Evolutionary conservation across 2,329 filamentous ascomycete genomes (phyloP), one percentile per base, ranked within the genome.

Genomic region (Sporothrix phasma): DNA sequence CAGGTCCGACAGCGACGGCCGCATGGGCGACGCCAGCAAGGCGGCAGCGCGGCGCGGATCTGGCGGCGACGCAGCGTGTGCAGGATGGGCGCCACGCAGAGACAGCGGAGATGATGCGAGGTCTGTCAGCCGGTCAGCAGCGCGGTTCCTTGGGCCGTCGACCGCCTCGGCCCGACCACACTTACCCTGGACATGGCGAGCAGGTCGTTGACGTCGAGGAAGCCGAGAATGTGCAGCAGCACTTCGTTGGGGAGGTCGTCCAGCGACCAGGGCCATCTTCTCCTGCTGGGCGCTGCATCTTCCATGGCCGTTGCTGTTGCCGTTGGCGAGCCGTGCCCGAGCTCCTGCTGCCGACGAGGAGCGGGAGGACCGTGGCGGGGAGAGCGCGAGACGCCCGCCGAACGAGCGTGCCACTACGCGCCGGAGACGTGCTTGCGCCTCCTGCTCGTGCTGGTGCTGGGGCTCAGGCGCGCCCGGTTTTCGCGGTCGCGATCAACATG

Each of bases 21-120:
- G 81, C 31, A 77, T 79, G 4, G 84, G 80, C 5, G 81, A 81
- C 7, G 77, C 76, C 11, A 90, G 78, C 37, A 84, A 76, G 80
- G 79, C 4, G 80, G 78, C 3, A 90, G 80, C 3, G 78, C 73
- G 39, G 76, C 69, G 41, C 84, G 82, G 41, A 79, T 82, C 67
- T 77, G 80, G 59, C 81, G 84, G 22, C 88, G 81, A 54, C 87
- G 86, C 67, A 81, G 77, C 62, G 76, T 76, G 71, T 89, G 87
- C 17, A 90, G 76, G 63, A 88, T 78, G n/a, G 87, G 88, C 47
- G 86, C 80, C 49, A 84, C 77, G 26, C 84, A 85, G 58, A 90
- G 79, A 49, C 74, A 72, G 67, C 87, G 84, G 61, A 90, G 79
- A 66, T 80, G 81, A 71, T 82, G 87, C 66, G 79, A 86, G 45